Conservation (phyloP, 768 basidiomycete genomes). For the Coprinellus aureogranulatus region DNA sequence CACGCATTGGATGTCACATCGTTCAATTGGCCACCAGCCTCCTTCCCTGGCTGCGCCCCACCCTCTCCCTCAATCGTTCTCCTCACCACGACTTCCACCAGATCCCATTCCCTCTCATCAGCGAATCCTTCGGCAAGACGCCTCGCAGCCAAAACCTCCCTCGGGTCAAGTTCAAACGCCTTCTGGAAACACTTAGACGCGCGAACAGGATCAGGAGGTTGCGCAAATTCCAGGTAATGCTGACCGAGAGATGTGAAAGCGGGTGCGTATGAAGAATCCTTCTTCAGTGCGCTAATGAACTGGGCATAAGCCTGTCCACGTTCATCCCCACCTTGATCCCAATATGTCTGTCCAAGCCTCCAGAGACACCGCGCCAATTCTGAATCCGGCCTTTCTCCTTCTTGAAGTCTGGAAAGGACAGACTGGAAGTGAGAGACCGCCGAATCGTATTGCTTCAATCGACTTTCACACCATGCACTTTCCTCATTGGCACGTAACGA, state of each 20-base stretch:
- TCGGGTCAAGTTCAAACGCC: conserved; percentile 93
- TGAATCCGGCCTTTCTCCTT: conserved; percentile 42
- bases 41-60: conserved; percentile 57
- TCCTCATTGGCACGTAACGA: conserved; percentile 76
- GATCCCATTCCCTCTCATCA: conserved; percentile 90
- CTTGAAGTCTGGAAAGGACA: conserved; percentile 45
- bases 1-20: conserved; percentile 82
- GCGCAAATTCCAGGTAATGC: conserved; percentile 72
- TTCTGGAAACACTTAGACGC: conserved; percentile 97
- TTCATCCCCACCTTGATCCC: conserved; percentile 61
- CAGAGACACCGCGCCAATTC: conserved; percentile 80
- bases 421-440: conserved; percentile 48
- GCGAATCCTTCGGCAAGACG: conserved; percentile 87
- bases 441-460: conserved; percentile 43
- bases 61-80: conserved; percentile 94
- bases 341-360: conserved; percentile 76
- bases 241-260: conserved; percentile 92
- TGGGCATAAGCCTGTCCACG: conserved; percentile 69
- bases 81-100: conserved; percentile 91
- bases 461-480: conserved; percentile 77
- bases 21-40: conserved; percentile 35
- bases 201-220: conserved; percentile 76
- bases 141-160: conserved; percentile 81
- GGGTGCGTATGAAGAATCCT: conserved; percentile 73
- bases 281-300: conserved; percentile 80